phyloP scores from a whole-genome alignment of 768 basidiomycete genomes.

The Calocera cornea region DNA sequence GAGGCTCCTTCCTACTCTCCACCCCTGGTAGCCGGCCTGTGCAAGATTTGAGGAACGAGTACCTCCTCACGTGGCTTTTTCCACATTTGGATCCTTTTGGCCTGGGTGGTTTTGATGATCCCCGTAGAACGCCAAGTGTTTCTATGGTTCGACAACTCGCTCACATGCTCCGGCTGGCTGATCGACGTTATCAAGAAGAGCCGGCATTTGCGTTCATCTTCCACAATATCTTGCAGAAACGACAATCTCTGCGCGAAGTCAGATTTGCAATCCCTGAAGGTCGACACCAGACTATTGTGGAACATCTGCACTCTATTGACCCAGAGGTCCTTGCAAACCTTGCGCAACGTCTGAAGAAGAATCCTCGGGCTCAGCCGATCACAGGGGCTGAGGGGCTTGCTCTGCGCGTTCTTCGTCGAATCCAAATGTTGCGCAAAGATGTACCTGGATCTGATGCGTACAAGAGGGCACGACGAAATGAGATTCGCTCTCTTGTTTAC shows the following conservation, averaged over 20 bases:
- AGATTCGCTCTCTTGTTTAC: slow-evolving; percentile 27
- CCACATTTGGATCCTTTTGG: slow-evolving; percentile 35
- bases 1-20: background rate
- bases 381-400: slow-evolving; percentile 23
- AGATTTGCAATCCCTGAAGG: slow-evolving; percentile 21
- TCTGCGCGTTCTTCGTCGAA: slow-evolving; percentile 17
- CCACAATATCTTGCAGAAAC: slow-evolving; percentile 32
- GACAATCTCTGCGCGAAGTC: slow-evolving; percentile 23
- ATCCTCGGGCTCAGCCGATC: slow-evolving; percentile 14
- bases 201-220: slow-evolving; percentile 30
- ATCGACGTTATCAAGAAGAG: slow-evolving; percentile 28
- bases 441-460: slow-evolving; percentile 24
- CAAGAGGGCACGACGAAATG: slow-evolving; percentile 24
- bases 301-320: slow-evolving; percentile 18
- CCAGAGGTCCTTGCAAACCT: slow-evolving; percentile 19
- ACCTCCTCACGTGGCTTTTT: slow-evolving; percentile 30
- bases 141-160: slow-evolving; percentile 26
- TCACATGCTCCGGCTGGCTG: slow-evolving; percentile 24
- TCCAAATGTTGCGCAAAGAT: slow-evolving; percentile 14
- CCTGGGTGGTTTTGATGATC: slow-evolving; percentile 31
- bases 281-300: slow-evolving; percentile 21
- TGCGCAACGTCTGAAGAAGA: slow-evolving; percentile 15
- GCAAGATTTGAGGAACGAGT: slow-evolving; percentile 28
- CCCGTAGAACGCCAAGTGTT: slow-evolving; percentile 9
- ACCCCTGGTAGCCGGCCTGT: background rate